Conservation (phyloP, 345 rosid genomes). For the Aquilaria malaccensis region DNA sequence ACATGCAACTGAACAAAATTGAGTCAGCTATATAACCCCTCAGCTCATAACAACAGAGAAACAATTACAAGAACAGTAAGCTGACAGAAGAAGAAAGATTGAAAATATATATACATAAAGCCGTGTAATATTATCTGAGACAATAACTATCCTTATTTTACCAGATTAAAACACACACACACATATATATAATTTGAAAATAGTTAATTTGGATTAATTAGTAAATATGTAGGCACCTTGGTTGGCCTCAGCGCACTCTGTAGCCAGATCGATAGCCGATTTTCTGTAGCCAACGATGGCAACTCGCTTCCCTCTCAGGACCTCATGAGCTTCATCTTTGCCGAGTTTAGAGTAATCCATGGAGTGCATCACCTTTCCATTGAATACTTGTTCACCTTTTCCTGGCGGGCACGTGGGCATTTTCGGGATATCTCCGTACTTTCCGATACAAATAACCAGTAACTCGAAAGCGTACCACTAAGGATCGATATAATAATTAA, state of each 20-base stretch:
- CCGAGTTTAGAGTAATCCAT: constrained; percentile 41
- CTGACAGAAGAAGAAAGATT: too few relatives aligned
- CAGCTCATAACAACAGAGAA: too few relatives aligned
- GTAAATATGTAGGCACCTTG: constrained; percentile 27
- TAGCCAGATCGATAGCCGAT: constrained; percentile 56
- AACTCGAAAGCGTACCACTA: constrained; percentile 45
- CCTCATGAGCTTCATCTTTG: constrained; percentile 21
- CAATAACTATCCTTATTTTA: too few relatives aligned
- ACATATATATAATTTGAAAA: too few relatives aligned
- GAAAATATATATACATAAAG: too few relatives aligned
- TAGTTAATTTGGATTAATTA: too few relatives aligned
- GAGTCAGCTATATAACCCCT: too few relatives aligned
- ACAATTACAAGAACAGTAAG: too few relatives aligned
- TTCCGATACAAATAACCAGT: constrained; percentile 45
- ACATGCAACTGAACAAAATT: too few relatives aligned
- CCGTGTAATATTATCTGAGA: too few relatives aligned
- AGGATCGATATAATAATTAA: too few relatives aligned
- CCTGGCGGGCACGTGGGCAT: constrained; percentile 29
- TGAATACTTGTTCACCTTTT: constrained; percentile 31
- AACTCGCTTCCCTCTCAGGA: constrained; percentile 43
- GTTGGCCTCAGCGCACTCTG: constrained; percentile 47
- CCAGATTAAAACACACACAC: too few relatives aligned
- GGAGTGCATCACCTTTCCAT: constrained; percentile 45
- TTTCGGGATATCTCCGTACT: constrained; percentile 41
- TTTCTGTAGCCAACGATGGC: constrained; percentile 47